phyloP scores from a whole-genome alignment of 805 yeast species.

The Kuraishia capsulata region DNA sequence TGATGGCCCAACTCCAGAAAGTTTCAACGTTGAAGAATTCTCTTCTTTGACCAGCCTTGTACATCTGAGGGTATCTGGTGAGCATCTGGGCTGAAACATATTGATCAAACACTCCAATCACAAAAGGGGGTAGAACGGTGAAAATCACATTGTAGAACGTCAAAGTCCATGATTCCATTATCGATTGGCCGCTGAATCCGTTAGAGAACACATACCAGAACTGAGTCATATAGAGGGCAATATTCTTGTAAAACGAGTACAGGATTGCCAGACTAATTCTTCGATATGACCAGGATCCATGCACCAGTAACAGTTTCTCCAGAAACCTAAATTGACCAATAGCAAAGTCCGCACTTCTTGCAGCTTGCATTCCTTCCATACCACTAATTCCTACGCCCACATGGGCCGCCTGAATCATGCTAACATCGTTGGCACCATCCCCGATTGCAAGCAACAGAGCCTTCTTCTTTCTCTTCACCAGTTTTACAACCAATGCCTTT shows the following conservation, averaged over 20 bases:
- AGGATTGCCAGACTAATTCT: constrained; percentile 87
- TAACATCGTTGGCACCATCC: constrained; percentile 98
- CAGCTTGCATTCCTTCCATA: constrained; percentile 99
- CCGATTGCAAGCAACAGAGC: constrained; percentile 86
- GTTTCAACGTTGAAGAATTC: constrained; percentile 83
- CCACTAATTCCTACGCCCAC: constrained; percentile 99
- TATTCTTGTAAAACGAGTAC: constrained; percentile 92
- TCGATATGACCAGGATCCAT: constrained; percentile 97
- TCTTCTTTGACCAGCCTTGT: constrained; percentile 83
- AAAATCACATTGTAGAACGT: constrained; percentile 92
- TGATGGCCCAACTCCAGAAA: constrained; percentile 96
- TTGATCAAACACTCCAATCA: constrained; percentile 94
- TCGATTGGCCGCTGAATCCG: constrained; percentile 90
- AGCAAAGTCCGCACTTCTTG: constrained; percentile 94
- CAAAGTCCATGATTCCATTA: constrained; percentile 96
- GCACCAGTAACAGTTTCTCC: constrained; percentile 77
- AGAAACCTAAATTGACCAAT: constrained; percentile 91
- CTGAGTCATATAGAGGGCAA: constrained; percentile 94
- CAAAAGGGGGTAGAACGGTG: constrained; percentile 93
- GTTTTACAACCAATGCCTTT: constrained; percentile 89
- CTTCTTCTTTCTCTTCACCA: constrained; percentile 78
- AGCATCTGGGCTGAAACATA: constrained; percentile 84
- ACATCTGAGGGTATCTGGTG: constrained; percentile 87
- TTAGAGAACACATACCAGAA: constrained; percentile 95
- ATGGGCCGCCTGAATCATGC: constrained; percentile 99